Conservation (phyloP, 2,329 filamentous ascomycete genomes). For the Colletotrichum echinochloae region DNA sequence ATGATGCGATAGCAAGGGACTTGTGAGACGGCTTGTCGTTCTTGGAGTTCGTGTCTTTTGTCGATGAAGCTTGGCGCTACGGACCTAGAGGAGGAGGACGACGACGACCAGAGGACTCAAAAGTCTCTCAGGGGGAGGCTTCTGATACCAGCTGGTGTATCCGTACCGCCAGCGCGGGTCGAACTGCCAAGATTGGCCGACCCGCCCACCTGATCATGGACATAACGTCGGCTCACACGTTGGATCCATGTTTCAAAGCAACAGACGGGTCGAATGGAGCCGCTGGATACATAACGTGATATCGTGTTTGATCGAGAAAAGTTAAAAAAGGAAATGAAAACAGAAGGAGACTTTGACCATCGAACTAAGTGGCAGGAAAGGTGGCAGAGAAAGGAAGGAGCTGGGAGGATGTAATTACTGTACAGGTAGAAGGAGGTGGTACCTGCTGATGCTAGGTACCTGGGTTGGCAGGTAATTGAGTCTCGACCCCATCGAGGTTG, state of each 20-base stretch:
- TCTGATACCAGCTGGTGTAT: constrained; percentile 35
- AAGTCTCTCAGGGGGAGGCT: neutral
- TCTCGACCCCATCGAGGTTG: neutral
- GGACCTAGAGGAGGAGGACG: neutral
- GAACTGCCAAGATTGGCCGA: constrained; percentile 34
- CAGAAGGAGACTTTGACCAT: neutral
- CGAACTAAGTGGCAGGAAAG: too few relatives aligned
- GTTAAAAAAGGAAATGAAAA: neutral
- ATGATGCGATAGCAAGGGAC: constrained; percentile 33
- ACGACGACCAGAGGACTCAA: neutral
- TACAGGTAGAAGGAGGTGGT: neutral
- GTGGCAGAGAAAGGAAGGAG: constrained; percentile 3
- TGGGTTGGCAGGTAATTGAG: too few relatives aligned
- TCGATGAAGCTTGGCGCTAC: constrained; percentile 30
- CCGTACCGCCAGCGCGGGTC: constrained; percentile 37
- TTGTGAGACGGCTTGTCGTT: constrained; percentile 34
- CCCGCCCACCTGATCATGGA: constrained; percentile 34
- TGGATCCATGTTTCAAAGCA: constrained; percentile 36
- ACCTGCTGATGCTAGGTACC: constrained; percentile 26
- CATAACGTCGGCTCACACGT: constrained; percentile 22
- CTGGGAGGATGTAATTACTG: neutral
- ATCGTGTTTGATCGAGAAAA: neutral
- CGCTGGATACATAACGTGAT: constrained; percentile 11
- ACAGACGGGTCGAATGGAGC: constrained; percentile 9
- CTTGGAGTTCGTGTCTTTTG: constrained; percentile 14